Percentiles rank a stretch among this genome's conserved stretches.
Conservation (phyloP, 441 rosid species). For the Gossypium laxum region DNA sequence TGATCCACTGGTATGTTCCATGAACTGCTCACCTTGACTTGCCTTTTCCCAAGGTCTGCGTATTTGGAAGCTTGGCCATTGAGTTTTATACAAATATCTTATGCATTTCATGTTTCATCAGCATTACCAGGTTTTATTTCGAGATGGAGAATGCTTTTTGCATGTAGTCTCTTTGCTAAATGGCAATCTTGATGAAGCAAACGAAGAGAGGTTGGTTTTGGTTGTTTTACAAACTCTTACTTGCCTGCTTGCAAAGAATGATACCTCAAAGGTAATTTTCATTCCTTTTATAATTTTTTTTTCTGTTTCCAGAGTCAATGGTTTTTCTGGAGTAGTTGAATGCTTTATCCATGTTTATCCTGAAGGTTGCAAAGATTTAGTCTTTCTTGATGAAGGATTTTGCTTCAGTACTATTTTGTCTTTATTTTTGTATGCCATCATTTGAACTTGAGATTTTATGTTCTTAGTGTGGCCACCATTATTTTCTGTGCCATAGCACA, state of each 20-base stretch:
- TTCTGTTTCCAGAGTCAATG: slow-evolving; percentile 10
- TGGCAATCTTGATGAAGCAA: slow-evolving; percentile 68
- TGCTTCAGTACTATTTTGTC: background rate
- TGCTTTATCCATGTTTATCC: background rate
- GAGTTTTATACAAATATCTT: slow-evolving; percentile 17
- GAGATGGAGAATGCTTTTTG: slow-evolving; percentile 93
- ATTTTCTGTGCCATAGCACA: background rate
- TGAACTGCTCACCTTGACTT: slow-evolving; percentile 4
- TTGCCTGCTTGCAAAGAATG: slow-evolving; percentile 73
- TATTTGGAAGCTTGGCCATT: slow-evolving; percentile 6
- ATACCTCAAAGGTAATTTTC: slow-evolving; percentile 67
- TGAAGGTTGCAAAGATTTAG: background rate
- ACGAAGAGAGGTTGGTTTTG: slow-evolving; percentile 77
- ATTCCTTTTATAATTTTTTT: background rate
- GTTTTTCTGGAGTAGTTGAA: slow-evolving; percentile 4
- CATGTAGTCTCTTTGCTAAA: slow-evolving; percentile 86
- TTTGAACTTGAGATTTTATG: background rate
- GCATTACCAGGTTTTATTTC: slow-evolving; percentile 84
- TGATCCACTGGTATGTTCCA: slow-evolving; percentile 49
- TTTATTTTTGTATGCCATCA: background rate
- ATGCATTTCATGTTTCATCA: slow-evolving; percentile 33
- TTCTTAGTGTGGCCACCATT: background rate
- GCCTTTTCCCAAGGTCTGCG: slow-evolving; percentile 6
- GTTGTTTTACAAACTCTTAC: slow-evolving; percentile 86
- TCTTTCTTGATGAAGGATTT: background rate